Conservation (phyloP, 2,329 filamentous ascomycete species). For the Bretziella fagacearum region DNA sequence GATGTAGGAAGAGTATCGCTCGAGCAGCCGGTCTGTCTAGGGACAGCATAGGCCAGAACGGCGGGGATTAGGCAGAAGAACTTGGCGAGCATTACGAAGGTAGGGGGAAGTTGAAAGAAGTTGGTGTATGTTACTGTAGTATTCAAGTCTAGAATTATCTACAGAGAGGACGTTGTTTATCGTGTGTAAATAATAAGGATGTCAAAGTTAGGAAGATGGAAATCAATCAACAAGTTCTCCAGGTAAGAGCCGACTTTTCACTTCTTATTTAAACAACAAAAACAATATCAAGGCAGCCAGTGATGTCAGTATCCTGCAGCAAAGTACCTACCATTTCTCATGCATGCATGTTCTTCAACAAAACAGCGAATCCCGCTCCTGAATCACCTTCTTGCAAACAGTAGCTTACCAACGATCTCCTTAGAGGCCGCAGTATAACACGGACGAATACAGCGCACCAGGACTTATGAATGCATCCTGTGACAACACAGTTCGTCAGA, state of each 20-base stretch:
- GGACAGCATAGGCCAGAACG: conserved; percentile 7
- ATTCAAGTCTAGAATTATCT: no score
- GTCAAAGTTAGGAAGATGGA: background rate
- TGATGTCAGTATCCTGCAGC: background rate
- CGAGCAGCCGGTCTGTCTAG: conserved; percentile 11
- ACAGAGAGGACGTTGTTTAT: background rate
- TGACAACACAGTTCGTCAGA: background rate
- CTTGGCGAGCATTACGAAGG: conserved; percentile 12
- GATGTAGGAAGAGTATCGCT: conserved; percentile 24
- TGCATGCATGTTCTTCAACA: background rate
- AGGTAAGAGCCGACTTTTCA: background rate
- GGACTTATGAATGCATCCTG: background rate
- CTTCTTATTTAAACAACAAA: background rate
- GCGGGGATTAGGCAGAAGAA: conserved; percentile 14
- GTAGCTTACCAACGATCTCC: no score
- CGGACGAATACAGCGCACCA: background rate
- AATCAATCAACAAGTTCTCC: background rate
- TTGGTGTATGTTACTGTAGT: no score
- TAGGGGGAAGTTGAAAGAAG: background rate
- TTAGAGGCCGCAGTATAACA: no score
- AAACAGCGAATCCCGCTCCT: background rate
- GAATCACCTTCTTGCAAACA: background rate
- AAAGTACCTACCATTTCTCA: background rate
- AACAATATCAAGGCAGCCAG: background rate
- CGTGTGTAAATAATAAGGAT: no score